phyloP scores from a whole-genome alignment of 257 asterid genomes.

The Salvia rosmarinus region DNA sequence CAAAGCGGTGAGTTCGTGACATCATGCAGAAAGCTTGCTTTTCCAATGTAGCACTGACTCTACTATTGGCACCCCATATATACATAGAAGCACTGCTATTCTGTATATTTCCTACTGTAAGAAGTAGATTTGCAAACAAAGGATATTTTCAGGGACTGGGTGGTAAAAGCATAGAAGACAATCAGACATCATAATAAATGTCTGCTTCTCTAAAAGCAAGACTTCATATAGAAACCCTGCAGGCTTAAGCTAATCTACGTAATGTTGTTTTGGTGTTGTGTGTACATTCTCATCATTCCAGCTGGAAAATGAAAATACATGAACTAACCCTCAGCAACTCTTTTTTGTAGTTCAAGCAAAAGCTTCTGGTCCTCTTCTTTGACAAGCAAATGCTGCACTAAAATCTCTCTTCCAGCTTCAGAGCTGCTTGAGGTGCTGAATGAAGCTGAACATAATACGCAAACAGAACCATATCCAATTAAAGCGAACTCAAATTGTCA shows the following conservation, averaged over 20 bases:
- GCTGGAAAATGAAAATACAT: conserved; percentile 2
- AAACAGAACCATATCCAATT: conserved; percentile 22
- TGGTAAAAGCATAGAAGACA: not conserved
- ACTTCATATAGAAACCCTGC: not conserved
- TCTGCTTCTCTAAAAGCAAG: not conserved
- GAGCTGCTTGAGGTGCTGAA: conserved; percentile 60
- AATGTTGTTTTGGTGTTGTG: not conserved
- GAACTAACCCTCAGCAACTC: conserved; percentile 68
- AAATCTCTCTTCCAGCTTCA: conserved; percentile 65
- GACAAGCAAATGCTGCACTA: conserved; percentile 93
- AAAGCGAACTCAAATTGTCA: conserved; percentile 4
- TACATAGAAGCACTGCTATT: not conserved
- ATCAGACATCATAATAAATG: not conserved
- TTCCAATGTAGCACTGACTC: not conserved
- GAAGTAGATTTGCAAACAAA: not conserved
- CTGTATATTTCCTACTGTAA: not conserved
- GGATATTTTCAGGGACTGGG: not conserved
- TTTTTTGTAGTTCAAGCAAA: conserved; percentile 69
- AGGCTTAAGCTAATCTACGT: not conserved
- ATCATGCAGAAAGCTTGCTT: conserved; percentile 6
- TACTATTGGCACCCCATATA: conserved; percentile 15
- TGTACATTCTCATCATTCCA: not conserved
- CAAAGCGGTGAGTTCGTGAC: not conserved
- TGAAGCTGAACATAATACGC: conserved; percentile 57
- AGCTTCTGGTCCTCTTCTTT: conserved; percentile 89